A percentile compares a stretch with the other conserved stretches of the same genome.
Conservation (phyloP, 2,329 filamentous ascomycete species). For the Trichoderma hamatum region DNA sequence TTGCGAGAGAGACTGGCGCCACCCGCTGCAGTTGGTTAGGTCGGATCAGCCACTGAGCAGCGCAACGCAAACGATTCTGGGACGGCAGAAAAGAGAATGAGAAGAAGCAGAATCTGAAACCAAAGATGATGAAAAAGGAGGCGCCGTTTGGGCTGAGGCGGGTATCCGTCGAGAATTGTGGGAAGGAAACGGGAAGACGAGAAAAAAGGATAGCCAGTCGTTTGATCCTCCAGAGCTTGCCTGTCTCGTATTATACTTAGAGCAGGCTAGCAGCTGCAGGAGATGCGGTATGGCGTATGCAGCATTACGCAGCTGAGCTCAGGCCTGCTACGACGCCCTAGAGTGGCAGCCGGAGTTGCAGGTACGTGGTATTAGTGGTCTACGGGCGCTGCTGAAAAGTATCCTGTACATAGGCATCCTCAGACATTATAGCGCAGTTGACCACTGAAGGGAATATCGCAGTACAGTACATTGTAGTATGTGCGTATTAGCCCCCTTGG, state of each 20-base stretch:
- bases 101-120: not conserved
- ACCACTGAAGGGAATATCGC: not conserved
- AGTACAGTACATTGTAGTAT: not conserved
- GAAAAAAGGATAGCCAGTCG: not conserved
- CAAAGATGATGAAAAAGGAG: constrained; percentile 15
- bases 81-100: not conserved
- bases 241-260: not conserved
- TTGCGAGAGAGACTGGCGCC: not conserved
- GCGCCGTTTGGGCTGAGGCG: not conserved
- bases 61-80: not conserved
- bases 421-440: not conserved
- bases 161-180: constrained; percentile 8
- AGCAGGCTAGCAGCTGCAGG: constrained; percentile 19
- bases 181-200: not conserved
- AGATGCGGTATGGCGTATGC: constrained; percentile 7
- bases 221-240: not conserved
- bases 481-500: not conserved
- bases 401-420: not conserved
- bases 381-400: not conserved
- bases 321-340: not conserved
- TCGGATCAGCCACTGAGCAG: constrained; percentile 4
- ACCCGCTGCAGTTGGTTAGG: not conserved
- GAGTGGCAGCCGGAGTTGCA: not conserved
- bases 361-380: not conserved
- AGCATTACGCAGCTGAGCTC: constrained; percentile 19